Percentiles rank a stretch among this genome's conserved stretches.
Evolutionary conservation across 2,329 filamentous ascomycete genomes (phyloP).

Genomic region (Samsoniella hepiali): DNA sequence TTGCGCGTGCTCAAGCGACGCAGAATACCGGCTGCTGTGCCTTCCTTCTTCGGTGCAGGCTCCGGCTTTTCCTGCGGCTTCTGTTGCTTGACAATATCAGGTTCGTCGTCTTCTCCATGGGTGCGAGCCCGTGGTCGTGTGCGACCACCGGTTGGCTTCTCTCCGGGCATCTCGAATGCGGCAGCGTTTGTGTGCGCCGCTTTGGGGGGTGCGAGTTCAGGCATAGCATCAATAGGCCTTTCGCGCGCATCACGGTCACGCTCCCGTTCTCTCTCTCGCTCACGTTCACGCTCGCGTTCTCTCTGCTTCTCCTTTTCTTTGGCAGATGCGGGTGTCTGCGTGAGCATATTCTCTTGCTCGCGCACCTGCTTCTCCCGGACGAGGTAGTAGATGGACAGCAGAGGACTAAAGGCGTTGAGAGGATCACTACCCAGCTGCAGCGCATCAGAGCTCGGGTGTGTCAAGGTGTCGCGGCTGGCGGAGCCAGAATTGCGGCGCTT

Average conservation of each 20-base stretch:
- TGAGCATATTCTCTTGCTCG: constrained; percentile 48
- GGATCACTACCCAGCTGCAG: constrained; percentile 81
- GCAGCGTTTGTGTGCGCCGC: constrained; percentile 85
- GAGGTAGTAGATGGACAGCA: constrained; percentile 92
- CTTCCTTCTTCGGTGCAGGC: constrained; percentile 74
- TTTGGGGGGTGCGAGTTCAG: constrained; percentile 76
- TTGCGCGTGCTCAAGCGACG: constrained; percentile 88
- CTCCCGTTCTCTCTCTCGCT: constrained; percentile 5
- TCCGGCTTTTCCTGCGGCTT: constrained; percentile 54
- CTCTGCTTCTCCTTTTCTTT: constrained; percentile 31
- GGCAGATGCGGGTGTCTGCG: constrained; percentile 46
- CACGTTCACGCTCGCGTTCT: constrained; percentile 28
- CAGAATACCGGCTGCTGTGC: constrained; percentile 77
- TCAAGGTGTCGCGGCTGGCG: constrained; percentile 82
- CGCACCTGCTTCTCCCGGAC: constrained; percentile 92
- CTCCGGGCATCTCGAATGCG: constrained; percentile 83
- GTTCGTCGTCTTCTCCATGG: constrained; percentile 88
- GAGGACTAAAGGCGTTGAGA: constrained; percentile 86
- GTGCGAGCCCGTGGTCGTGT: constrained; percentile 83
- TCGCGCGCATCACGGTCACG: constrained; percentile 7
- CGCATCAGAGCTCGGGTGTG: constrained; percentile 79
- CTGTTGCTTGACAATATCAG: constrained; percentile 49
- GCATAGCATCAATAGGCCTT: constrained; percentile 45
- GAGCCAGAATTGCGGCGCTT: constrained; percentile 81
- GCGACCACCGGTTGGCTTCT: constrained; percentile 79